Conservation (phyloP, 129 eudicot genomes). For the Flaveria trinervia region DNA sequence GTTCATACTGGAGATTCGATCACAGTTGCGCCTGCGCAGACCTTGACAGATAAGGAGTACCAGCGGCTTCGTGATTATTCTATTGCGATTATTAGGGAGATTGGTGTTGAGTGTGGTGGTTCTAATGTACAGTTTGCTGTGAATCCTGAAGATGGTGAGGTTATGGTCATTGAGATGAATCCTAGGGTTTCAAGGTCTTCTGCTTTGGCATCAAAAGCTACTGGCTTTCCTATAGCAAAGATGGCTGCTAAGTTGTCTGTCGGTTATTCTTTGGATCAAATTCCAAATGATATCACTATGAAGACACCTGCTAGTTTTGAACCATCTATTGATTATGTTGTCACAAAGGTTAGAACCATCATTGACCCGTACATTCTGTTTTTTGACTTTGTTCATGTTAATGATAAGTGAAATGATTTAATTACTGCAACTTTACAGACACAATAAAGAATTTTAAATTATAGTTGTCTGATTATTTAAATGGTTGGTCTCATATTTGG, state of each 20-base stretch:
- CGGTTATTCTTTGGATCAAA: constrained; percentile 96
- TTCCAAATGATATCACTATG: constrained; percentile 93
- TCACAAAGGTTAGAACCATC: constrained; percentile 70
- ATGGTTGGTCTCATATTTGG: background rate
- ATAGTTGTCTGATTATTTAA: background rate
- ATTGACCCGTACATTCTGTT: background rate
- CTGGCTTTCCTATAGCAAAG: constrained; percentile 96
- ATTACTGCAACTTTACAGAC: no score
- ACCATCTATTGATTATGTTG: constrained; percentile 91
- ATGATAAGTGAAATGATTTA: background rate
- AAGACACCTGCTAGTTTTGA: constrained; percentile 97
- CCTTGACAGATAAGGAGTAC: constrained; percentile 90
- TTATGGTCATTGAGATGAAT: constrained; percentile 97
- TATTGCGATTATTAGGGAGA: constrained; percentile 94
- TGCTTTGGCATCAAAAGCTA: constrained; percentile 95
- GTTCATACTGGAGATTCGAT: constrained; percentile 94
- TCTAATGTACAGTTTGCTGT: constrained; percentile 97
- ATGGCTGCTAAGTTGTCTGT: constrained; percentile 98
- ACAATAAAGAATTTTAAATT: no score
- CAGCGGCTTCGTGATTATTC: constrained; percentile 94
- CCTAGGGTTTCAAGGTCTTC: constrained; percentile 94
- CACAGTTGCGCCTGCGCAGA: constrained; percentile 97
- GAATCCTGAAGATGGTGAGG: constrained; percentile 91
- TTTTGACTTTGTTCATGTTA: background rate
- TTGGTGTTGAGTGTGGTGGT: constrained; percentile 99